phyloP scores from a whole-genome alignment of 306 rosid species.

The Cicer judaicum region DNA sequence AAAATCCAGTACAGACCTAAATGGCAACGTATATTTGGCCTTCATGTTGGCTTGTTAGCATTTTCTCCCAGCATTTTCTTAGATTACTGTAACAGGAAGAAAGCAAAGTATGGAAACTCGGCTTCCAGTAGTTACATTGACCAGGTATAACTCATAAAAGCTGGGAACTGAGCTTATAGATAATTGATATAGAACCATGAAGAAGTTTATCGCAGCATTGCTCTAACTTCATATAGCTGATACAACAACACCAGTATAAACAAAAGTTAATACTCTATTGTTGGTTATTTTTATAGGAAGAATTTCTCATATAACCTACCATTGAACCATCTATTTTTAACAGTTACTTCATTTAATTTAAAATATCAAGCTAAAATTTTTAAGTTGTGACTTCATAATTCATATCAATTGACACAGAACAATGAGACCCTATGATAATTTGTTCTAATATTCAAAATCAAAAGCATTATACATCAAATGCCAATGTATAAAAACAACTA shows the following conservation, averaged over 20 bases:
- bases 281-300: constrained; percentile 11
- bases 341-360: neutral
- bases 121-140: constrained; percentile 4
- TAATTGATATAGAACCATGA: constrained; percentile 9
- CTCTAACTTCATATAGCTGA: constrained; percentile 15
- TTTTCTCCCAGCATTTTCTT: neutral
- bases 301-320: neutral
- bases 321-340: constrained; percentile 12
- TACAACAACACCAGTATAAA: neutral
- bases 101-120: constrained; percentile 20
- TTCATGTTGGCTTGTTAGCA: constrained; percentile 14
- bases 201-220: neutral
- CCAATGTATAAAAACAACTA: too few species aligned
- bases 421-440: too few species aligned
- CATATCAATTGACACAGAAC: constrained; percentile 34
- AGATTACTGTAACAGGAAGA: neutral
- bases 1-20: constrained; percentile 15
- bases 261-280: neutral
- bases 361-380: neutral
- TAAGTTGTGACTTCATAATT: neutral
- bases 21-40: constrained; percentile 31
- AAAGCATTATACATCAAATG: too few species aligned
- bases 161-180: constrained; percentile 19
- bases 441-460: too few species aligned
- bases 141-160: constrained; percentile 2